Evolutionary conservation across 2,329 filamentous ascomycete species (phyloP).

Genomic region (Eurotiales sp.): DNA sequence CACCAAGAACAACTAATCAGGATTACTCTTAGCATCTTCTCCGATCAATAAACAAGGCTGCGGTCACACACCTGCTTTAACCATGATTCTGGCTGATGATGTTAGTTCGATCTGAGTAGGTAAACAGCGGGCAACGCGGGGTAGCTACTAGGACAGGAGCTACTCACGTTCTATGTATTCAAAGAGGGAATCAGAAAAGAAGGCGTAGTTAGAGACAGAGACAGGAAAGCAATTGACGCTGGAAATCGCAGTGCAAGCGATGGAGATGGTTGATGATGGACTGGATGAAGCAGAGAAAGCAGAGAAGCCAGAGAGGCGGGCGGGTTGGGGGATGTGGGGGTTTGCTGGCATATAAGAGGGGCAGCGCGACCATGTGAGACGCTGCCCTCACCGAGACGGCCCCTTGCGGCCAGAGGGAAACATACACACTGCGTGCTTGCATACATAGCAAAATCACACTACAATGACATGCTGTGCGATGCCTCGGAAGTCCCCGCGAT

Average conservation of each 20-base stretch:
- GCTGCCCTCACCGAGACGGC: constrained; percentile 2
- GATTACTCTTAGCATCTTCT: not conserved
- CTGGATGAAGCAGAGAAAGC: not conserved
- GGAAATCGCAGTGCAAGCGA: no score
- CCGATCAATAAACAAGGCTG: not conserved
- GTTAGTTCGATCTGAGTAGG: constrained; percentile 9
- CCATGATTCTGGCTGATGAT: constrained; percentile 37
- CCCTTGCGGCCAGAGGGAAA: not conserved
- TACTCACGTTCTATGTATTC: constrained; percentile 5
- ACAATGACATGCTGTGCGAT: not conserved
- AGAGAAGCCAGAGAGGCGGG: not conserved
- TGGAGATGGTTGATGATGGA: not conserved
- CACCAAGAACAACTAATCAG: constrained; percentile 73
- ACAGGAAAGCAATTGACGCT: not conserved
- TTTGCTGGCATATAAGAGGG: constrained; percentile 13
- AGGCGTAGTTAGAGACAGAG: constrained; percentile 1
- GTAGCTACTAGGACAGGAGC: not conserved
- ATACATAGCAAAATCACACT: no score
- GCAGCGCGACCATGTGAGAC: constrained; percentile 7
- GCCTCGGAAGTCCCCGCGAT: constrained; percentile 5
- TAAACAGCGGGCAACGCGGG: constrained; percentile 6
- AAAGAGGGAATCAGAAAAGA: not conserved
- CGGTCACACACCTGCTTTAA: constrained; percentile 41
- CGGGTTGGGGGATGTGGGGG: constrained; percentile 11
- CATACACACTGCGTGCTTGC: not conserved